Evolutionary conservation across 768 basidiomycete species (phyloP).

Genomic region (Phylloporus arenicola): DNA sequence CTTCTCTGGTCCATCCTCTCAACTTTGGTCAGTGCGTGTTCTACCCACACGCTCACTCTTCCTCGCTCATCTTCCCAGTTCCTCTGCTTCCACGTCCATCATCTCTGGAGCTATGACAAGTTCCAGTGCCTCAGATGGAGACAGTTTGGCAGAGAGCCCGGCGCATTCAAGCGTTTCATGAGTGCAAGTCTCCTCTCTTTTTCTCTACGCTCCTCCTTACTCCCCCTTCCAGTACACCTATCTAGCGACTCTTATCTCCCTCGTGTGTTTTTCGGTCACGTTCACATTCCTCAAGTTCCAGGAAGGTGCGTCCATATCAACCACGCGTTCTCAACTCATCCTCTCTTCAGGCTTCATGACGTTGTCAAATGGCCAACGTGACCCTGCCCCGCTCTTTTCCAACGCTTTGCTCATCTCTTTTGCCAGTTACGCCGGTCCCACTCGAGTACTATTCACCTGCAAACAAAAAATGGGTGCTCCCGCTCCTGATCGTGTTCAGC

Average conservation of each 20-base stretch:
- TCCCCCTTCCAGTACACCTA: constrained; percentile 62
- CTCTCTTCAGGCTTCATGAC: constrained; percentile 13
- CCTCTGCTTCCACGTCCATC: constrained; percentile 57
- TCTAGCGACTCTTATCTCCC: constrained; percentile 59
- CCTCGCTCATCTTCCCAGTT: constrained; percentile 42
- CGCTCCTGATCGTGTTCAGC: constrained; percentile 66
- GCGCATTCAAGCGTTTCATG: constrained; percentile 86
- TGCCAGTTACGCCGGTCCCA: constrained; percentile 53
- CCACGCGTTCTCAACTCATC: neutral
- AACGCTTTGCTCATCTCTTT: constrained; percentile 4
- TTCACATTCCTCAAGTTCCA: constrained; percentile 64
- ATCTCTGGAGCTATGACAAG: constrained; percentile 77
- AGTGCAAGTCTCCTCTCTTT: constrained; percentile 48
- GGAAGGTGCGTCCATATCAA: constrained; percentile 47
- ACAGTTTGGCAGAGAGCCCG: constrained; percentile 66
- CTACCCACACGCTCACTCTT: neutral
- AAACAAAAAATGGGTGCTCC: constrained; percentile 54
- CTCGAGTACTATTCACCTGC: constrained; percentile 42
- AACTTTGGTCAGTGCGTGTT: constrained; percentile 45
- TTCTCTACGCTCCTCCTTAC: constrained; percentile 9
- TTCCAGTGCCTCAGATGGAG: constrained; percentile 72
- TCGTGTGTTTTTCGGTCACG: constrained; percentile 58
- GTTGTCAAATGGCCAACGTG: constrained; percentile 9
- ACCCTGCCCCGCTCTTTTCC: neutral
- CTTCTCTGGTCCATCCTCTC: constrained; percentile 74